A percentile compares a stretch with the other conserved stretches of the same genome.
These are phyloP conservation scores for Neurospora discreta DNA, from an alignment of 495 filamentous ascomycete species.

Conservation along the genomic window DNA sequence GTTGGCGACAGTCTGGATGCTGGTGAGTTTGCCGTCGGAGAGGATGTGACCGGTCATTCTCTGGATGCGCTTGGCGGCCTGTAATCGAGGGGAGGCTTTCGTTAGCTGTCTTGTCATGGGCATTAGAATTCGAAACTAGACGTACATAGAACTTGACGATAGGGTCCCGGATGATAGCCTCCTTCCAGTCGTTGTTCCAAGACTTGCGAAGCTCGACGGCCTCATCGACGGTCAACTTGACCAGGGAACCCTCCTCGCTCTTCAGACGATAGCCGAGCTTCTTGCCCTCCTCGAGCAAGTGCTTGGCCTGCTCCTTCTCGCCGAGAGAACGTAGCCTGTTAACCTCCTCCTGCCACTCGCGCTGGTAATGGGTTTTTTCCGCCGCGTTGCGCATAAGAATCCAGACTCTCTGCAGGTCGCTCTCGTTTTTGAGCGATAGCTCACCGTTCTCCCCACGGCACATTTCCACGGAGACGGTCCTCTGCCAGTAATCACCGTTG, in stretches of 20 bases:
- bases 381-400: neutral
- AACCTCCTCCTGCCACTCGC: neutral
- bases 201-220: constrained; percentile 17
- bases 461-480: constrained; percentile 7
- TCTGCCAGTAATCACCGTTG: neutral
- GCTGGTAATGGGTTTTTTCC: neutral
- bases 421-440: constrained; percentile 12
- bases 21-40: constrained; percentile 51
- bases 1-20: constrained; percentile 41
- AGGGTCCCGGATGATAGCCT: constrained; percentile 44
- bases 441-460: constrained; percentile 11
- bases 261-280: neutral
- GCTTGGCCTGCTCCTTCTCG: constrained; percentile 2
- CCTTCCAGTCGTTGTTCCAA: constrained; percentile 41
- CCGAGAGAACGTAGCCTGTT: neutral
- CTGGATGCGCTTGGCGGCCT: constrained; percentile 68
- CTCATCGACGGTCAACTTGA: constrained; percentile 11
- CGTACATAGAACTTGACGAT: constrained; percentile 58
- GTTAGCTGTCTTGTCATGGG: neutral
- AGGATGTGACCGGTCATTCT: constrained; percentile 66
- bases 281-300: neutral
- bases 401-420: constrained; percentile 1
- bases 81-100: neutral
- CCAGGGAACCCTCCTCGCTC: neutral
- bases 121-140: neutral